Conservation (phyloP, 2,329 filamentous ascomycete species). For the Dactylonectria macrodidyma region DNA sequence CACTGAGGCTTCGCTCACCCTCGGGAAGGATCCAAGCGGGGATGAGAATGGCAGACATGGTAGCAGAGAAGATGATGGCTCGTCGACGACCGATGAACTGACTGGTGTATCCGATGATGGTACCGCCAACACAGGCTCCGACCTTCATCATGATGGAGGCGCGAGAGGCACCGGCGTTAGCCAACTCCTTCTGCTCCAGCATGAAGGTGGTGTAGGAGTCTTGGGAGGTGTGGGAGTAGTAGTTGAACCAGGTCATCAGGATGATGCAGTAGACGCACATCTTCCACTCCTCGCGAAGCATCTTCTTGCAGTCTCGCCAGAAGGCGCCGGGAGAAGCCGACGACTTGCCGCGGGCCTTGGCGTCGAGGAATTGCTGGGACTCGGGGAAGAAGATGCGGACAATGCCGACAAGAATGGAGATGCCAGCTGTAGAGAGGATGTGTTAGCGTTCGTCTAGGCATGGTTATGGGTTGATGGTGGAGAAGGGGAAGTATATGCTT, state of each 20-base stretch:
- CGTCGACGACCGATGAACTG: constrained; percentile 83
- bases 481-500: background rate
- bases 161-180: constrained; percentile 75
- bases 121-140: constrained; percentile 82
- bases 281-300: constrained; percentile 80
- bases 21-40: constrained; percentile 79
- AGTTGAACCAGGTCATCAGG: constrained; percentile 84
- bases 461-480: background rate
- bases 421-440: constrained; percentile 60
- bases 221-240: constrained; percentile 84
- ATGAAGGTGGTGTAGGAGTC: constrained; percentile 89
- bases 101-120: constrained; percentile 80
- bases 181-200: constrained; percentile 78
- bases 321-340: constrained; percentile 66
- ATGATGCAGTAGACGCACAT: constrained; percentile 84
- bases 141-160: constrained; percentile 87
- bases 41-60: constrained; percentile 74
- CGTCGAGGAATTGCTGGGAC: constrained; percentile 81
- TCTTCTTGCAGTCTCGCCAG: constrained; percentile 77
- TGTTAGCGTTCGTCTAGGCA: background rate
- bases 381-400: constrained; percentile 80
- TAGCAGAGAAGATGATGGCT: constrained; percentile 72
- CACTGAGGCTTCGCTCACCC: constrained; percentile 72
- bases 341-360: constrained; percentile 72
- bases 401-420: constrained; percentile 79